Evolutionary conservation across 805 yeast species (phyloP), one percentile per base, ranked within the genome.

Genomic region (Wickerhamomyces bisporus): DNA sequence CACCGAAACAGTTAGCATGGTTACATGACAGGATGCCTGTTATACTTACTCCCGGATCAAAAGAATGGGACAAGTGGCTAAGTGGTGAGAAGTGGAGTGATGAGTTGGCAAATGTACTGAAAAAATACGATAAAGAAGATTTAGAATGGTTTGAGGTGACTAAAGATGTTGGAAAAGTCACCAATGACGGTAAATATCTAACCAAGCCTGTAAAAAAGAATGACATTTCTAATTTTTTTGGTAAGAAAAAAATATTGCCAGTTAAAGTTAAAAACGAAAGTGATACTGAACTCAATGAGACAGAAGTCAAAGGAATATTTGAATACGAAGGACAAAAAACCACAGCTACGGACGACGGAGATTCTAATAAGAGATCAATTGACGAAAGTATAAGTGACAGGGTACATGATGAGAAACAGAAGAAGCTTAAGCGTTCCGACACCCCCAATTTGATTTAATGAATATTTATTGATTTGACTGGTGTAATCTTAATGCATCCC

Each of bases 1-100:
- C 95, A 0, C 73, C 80, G 0, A 58, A 68, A 27, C 73, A 73
- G 32, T 45, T 88, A 44, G 58, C 64, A 30, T 81, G 87, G 84
- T 58, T 89, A 3, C 96, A 89, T 55, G 59, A 64, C 1, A 66
- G 97, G 19, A 86, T 86, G 77, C 97, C 97, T 0, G 65, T 83
- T 2, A 70, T 86, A 12, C 39, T 87, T 6, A 69, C 65, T 21
- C 85, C 86, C 0, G 78, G 74, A 0, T 60, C 78, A 0, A 47
- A 63, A n/a, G 73, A 70, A 29, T 78, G 89, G 74, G 55, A 69
- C 5, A 49, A 54, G 4, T 89, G 96, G 96, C 58, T 87, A 26
- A 64, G 73, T 37, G 70, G 41, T 41, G 49, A 47, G 10, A 55
- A 57, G 13, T 71, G 78, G 72, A 49, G 57, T n/a, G 52, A 59